Evolutionary conservation across 805 yeast species (phyloP), one percentile per base, ranked within the genome.

Genomic region (Candida michaelii): DNA sequence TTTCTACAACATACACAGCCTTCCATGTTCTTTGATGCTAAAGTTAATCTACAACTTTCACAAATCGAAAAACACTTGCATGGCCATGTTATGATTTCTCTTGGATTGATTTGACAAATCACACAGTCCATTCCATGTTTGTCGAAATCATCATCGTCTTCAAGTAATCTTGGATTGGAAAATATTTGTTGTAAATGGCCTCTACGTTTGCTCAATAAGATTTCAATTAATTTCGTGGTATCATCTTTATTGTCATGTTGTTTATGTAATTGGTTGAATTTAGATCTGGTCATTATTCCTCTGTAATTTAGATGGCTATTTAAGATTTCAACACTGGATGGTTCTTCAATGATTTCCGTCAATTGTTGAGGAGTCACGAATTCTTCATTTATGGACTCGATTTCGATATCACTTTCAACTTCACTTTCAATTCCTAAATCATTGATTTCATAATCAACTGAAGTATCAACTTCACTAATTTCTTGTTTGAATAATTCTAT

Each of bases 71-170:
- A 78, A 60, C 97, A 90, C 52, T 80, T 78, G 58, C 97, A 90
- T 0, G 97, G 97, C 97, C 97, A 90, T 2, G 91, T 68, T 7
- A 90, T 81, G 31, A 90, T 77, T 44, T 83, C 85, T 50, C 97
- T 72, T 4, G 80, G 76, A 44, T 83, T 79, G 4, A 74, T 71
- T 51, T 85, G 91, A 59, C 97, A 90, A 2, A 90, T 83, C 5
- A 87, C 95, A 63, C 97, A 89, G 5, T 69, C 67, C 5, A 78
- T 50, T 8, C 16, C 69, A 21, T 13, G 18, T 10, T 16, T 25
- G 9, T 25, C 30, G 25, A 16, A 13, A 19, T 60, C 59, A 5
- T 59, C 49, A 6, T 62, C 67, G 6, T 60, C 66, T 2, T 59
- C 60, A 12, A 51, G 31, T 12, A 40, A 36, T 18, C 37, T 17